Evolutionary conservation across 2,329 filamentous ascomycete species (phyloP), one percentile per base, ranked within the genome.

Genomic region (Sclerotinia borealis): DNA sequence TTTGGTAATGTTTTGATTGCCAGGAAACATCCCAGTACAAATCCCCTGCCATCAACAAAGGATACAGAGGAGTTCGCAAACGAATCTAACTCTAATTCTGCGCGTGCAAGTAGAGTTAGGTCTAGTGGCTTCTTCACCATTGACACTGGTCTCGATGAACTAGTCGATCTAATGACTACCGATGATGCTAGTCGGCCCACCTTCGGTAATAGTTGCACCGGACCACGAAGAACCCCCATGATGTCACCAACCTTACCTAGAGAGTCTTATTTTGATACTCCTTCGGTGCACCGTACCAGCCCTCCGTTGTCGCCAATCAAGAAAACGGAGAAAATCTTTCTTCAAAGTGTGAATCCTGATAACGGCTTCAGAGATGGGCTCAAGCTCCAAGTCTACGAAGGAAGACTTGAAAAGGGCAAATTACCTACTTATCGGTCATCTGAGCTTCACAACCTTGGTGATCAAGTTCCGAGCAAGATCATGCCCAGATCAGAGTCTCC

Each of bases 401-500:
- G 54, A 39, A 37, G 34, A 47, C 19, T 64, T n/a, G 63, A 66
- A 19, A 37, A 55, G 27, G 36, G 51, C 17, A 43, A 54, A 25
- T 17, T 58, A 1, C 45, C 59, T 8, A 41, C 36, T 19, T 59
- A 58, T 31, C 56, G 29, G 37, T 39, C 48, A 22, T 48, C 34
- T 37, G 59, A 68, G 41, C n/a, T 69, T 13, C 66, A 63, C 9
- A 66, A 67, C 17, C 69, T 68, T 52, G 63, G 63, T 55, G 63
- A 66, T 9, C 67, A 72, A 31, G 64, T 68, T 27, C 64, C 69
- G 25, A 67, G 64, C 29, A 70, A 66, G 55, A 60, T 67, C 1
- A 47, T 69, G 11, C 64, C 68, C 61, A 66, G 69, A 25, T 70
- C 70, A 27, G 66, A 68, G 22, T 70, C 68, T 36, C 71, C 70